phyloP scores from a whole-genome alignment of 2,329 filamentous ascomycete genomes.

The Verticillium tricorpus region DNA sequence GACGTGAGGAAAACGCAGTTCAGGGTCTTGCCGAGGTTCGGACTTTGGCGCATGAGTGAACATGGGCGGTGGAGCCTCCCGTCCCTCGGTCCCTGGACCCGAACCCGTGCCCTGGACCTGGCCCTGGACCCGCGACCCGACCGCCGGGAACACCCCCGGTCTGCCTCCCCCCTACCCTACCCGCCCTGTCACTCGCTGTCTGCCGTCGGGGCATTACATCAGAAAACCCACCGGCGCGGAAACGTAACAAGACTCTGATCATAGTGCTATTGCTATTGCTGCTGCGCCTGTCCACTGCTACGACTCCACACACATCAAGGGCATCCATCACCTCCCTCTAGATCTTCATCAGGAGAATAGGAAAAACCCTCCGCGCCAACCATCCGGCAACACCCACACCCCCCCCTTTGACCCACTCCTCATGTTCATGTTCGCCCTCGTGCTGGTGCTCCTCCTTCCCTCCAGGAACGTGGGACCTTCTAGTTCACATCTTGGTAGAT shows the following conservation, averaged over 20 bases:
- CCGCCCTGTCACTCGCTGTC: neutral
- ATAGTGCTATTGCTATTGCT: neutral
- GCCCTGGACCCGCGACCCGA: neutral
- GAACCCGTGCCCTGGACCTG: too few relatives aligned
- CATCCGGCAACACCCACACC: neutral
- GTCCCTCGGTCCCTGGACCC: neutral
- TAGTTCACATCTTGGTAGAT: constrained; percentile 50
- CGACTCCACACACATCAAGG: too few relatives aligned
- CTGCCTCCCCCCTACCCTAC: neutral
- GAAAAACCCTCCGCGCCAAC: too few relatives aligned
- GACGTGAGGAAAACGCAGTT: neutral
- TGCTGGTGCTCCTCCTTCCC: neutral
- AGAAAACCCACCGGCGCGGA: neutral
- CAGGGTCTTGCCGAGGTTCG: neutral
- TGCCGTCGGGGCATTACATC: neutral
- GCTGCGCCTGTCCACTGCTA: neutral
- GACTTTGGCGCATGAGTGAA: neutral
- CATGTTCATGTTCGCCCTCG: neutral
- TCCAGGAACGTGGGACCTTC: neutral
- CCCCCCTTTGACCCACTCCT: neutral
- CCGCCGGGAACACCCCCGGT: neutral
- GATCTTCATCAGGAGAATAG: too few relatives aligned
- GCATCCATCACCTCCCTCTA: too few relatives aligned
- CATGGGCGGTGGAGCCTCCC: neutral
- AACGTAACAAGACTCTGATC: neutral